Conservation (phyloP, 495 filamentous ascomycete genomes). For the Aspergillus cristatus region DNA sequence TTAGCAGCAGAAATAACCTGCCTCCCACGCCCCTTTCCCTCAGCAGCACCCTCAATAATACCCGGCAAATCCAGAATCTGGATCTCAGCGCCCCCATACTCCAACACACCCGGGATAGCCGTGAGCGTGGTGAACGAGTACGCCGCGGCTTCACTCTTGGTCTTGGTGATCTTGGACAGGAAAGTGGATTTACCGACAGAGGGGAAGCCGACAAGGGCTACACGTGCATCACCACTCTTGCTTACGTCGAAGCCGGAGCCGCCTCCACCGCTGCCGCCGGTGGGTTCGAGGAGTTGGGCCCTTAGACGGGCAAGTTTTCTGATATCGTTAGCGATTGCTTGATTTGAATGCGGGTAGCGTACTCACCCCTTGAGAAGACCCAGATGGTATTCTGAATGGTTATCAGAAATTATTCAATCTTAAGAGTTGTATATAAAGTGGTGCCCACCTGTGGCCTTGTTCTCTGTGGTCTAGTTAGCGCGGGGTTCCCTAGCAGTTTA, state of each 20-base stretch:
- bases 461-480: conserved; percentile 58
- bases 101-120: conserved; percentile 93
- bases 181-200: conserved; percentile 99
- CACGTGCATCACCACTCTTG: conserved; percentile 94
- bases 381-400: conserved; percentile 81
- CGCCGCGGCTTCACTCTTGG: conserved; percentile 89
- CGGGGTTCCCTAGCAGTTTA: conserved; percentile 15
- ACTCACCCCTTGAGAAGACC: conserved; percentile 91
- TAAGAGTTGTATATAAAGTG: conserved; percentile 2
- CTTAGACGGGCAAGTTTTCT: conserved; percentile 94
- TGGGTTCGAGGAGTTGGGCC: conserved; percentile 91
- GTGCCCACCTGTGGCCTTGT: conserved; percentile 91
- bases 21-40: conserved; percentile 91
- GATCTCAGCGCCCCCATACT: conserved; percentile 97
- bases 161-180: conserved; percentile 97
- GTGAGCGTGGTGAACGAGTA: conserved; percentile 98
- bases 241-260: conserved; percentile 92
- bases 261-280: conserved; percentile 63
- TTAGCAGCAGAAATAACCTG: conserved; percentile 99
- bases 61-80: conserved; percentile 97
- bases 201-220: conserved; percentile 94
- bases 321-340: conserved; percentile 7
- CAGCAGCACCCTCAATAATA: conserved; percentile 95
- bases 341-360: background rate
- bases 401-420: background rate